phyloP scores from a whole-genome alignment of 306 rosid species.

The Oemleria cerasiformis region DNA sequence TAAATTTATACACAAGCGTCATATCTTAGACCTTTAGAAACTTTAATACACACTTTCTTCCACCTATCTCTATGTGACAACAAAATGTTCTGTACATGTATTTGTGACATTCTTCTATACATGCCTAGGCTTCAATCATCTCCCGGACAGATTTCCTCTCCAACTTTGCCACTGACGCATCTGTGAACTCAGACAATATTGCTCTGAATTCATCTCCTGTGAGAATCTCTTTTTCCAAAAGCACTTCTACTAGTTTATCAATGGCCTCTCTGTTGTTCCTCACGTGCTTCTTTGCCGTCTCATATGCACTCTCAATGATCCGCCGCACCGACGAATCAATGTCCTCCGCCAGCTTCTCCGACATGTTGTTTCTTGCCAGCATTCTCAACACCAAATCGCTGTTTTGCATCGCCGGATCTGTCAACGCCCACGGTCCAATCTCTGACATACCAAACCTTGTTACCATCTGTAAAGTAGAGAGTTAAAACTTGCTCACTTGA shows the following conservation, averaged over 20 bases:
- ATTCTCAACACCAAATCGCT: conserved; percentile 65
- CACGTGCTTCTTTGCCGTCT: conserved; percentile 57
- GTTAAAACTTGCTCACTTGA: no score
- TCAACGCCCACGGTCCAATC: conserved; percentile 75
- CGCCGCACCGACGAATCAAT: conserved; percentile 48
- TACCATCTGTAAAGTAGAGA: conserved; percentile 49
- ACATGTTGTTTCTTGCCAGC: conserved; percentile 72
- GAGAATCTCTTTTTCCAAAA: conserved; percentile 61
- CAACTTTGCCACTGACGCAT: conserved; percentile 31
- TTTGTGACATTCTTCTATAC: neutral
- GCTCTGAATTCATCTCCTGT: conserved; percentile 70
- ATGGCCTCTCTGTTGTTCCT: conserved; percentile 61
- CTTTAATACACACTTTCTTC: neutral
- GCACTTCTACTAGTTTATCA: conserved; percentile 58
- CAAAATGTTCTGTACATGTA: neutral
- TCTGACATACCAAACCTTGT: conserved; percentile 80
- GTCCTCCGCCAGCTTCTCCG: conserved; percentile 70
- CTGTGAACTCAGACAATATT: conserved; percentile 52
- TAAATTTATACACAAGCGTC: no score
- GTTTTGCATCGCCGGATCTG: conserved; percentile 48
- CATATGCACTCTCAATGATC: conserved; percentile 48
- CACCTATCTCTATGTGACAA: neutral
- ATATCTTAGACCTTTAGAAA: no score
- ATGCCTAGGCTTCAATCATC: conserved; percentile 43
- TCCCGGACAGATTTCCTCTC: conserved; percentile 31